Conservation (phyloP, 164 flowering plant genomes). For the Macadamia integrifolia region DNA sequence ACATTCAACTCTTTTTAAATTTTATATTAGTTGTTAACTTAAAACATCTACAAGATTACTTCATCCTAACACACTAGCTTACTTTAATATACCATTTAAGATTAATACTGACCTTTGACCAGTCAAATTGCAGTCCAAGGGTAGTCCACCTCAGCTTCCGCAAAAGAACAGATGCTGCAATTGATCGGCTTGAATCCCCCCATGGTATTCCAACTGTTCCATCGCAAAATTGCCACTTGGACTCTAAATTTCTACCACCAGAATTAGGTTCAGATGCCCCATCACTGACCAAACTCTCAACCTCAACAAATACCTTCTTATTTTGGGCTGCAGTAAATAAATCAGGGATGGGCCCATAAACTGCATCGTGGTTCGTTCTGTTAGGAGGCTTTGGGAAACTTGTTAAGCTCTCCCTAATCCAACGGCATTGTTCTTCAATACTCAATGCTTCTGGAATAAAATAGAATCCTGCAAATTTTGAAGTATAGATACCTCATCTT, state of each 20-base stretch:
- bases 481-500: neutral
- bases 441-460: slow-evolving; percentile 86
- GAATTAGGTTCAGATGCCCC: slow-evolving; percentile 13
- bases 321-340: slow-evolving; percentile 58
- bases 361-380: slow-evolving; percentile 85
- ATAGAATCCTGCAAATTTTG: slow-evolving; percentile 62
- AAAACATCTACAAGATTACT: neutral
- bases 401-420: slow-evolving; percentile 78
- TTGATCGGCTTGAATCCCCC: slow-evolving; percentile 38
- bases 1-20: too few species aligned
- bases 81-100: too few species aligned
- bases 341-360: slow-evolving; percentile 64
- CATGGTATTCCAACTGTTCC: slow-evolving; percentile 21
- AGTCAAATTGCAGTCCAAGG: slow-evolving; percentile 94
- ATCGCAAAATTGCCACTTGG: slow-evolving; percentile 45
- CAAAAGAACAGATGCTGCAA: slow-evolving; percentile 60
- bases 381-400: slow-evolving; percentile 94
- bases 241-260: slow-evolving; percentile 13
- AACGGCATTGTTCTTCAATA: slow-evolving; percentile 68
- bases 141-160: slow-evolving; percentile 96
- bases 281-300: slow-evolving; percentile 14
- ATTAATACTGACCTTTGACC: slow-evolving; percentile 70
- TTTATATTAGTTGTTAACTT: neutral
- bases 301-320: slow-evolving; percentile 45
- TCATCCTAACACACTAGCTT: too few species aligned